These are phyloP conservation scores for Nothophaeocryptopus gaeumannii DNA, from an alignment of 2,329 filamentous ascomycete species.

Conservation along the genomic window DNA sequence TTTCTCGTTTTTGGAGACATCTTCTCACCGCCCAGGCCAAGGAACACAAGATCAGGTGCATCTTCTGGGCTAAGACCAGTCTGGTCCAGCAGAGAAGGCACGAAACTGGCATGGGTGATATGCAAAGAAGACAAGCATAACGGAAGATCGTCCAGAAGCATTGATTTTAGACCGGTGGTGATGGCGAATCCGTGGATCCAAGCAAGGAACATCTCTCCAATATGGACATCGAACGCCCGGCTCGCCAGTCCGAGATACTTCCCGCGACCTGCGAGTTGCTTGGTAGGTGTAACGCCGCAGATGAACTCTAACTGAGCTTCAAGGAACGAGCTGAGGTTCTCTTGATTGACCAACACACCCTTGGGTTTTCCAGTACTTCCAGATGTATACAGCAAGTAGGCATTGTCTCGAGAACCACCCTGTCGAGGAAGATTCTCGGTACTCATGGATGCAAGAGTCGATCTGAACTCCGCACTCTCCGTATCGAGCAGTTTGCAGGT, in stretches of 20 bases:
- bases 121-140: conserved; percentile 8
- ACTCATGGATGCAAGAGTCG: neutral
- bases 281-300: conserved; percentile 9
- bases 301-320: conserved; percentile 17
- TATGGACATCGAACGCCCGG: conserved; percentile 18
- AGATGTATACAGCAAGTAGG: conserved; percentile 65
- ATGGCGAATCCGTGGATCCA: conserved; percentile 12
- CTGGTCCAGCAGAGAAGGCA: conserved; percentile 17
- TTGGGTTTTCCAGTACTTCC: conserved; percentile 52
- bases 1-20: conserved; percentile 22
- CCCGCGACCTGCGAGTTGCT: conserved; percentile 10
- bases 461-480: conserved; percentile 1
- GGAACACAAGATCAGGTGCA: conserved; percentile 14
- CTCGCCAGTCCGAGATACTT: conserved; percentile 17
- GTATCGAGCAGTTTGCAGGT: conserved; percentile 6
- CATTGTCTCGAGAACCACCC: conserved; percentile 5
- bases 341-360: conserved; percentile 60
- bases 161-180: conserved; percentile 12
- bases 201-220: conserved; percentile 18
- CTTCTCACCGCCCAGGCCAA: conserved; percentile 22
- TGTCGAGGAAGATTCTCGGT: conserved; percentile 1
- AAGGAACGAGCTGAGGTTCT: conserved; percentile 53
- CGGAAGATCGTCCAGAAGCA: conserved; percentile 16
- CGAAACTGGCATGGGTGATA: conserved; percentile 17
- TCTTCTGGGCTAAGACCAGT: conserved; percentile 14